phyloP scores from a whole-genome alignment of 495 filamentous ascomycete genomes.

The Hypoxylon perforatum region DNA sequence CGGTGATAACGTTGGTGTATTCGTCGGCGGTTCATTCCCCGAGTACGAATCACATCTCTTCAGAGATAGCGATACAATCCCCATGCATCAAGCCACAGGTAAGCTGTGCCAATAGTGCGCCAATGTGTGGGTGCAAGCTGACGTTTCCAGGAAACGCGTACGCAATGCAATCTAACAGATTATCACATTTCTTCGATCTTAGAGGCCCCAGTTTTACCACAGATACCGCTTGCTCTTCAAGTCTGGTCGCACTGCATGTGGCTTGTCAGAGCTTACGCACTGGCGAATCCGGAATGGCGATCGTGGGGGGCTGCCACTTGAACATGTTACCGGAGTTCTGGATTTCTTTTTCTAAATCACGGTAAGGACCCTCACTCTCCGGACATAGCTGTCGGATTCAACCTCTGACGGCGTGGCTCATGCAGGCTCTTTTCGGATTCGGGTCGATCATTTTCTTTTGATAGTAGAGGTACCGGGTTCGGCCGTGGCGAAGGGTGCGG shows the following conservation, averaged over 20 bases:
- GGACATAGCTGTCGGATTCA: constrained; percentile 37
- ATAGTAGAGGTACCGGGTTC: constrained; percentile 71
- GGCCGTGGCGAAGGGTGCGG: constrained; percentile 72
- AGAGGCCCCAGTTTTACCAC: constrained; percentile 74
- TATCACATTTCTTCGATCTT: constrained; percentile 68
- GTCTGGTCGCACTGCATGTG: constrained; percentile 70
- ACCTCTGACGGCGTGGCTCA: constrained; percentile 51
- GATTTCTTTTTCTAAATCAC: constrained; percentile 59
- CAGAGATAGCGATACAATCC: constrained; percentile 75
- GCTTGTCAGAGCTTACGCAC: constrained; percentile 83
- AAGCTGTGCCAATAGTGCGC: constrained; percentile 61
- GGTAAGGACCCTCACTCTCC: constrained; percentile 12
- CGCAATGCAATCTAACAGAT: constrained; percentile 70
- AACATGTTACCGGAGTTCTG: constrained; percentile 68
- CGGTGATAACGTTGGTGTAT: constrained; percentile 82
- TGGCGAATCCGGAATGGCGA: constrained; percentile 58
- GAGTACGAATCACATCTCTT: constrained; percentile 85
- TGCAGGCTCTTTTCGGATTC: constrained; percentile 73
- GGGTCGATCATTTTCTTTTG: constrained; percentile 69
- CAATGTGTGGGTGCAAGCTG: constrained; percentile 12
- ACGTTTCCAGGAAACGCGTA: constrained; percentile 61
- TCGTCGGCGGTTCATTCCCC: constrained; percentile 86
- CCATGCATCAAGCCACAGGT: constrained; percentile 62
- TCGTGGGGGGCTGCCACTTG: constrained; percentile 69
- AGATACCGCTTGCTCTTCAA: constrained; percentile 90